These are phyloP conservation scores for Pisolithus albus DNA, from an alignment of 768 basidiomycete genomes.

Conservation along the genomic window DNA sequence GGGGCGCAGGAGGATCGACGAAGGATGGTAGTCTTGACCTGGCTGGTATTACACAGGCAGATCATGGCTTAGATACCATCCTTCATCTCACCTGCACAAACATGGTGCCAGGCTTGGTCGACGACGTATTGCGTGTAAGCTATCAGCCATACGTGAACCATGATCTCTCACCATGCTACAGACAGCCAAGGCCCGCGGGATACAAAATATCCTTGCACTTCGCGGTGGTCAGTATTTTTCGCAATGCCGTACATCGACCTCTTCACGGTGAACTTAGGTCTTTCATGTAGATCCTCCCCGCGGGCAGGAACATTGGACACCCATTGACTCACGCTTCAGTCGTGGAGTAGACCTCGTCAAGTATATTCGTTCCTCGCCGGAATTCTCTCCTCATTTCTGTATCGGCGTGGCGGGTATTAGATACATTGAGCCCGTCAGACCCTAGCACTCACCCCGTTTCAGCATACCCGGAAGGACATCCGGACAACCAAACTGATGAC, in stretches of 20 bases:
- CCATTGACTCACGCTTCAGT: slow-evolving; percentile 75
- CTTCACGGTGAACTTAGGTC: neutral
- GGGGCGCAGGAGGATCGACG: slow-evolving; percentile 96
- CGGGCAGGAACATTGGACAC: slow-evolving; percentile 90
- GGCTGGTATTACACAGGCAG: slow-evolving; percentile 66
- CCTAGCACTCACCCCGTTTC: neutral
- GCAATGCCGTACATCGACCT: neutral
- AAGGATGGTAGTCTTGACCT: slow-evolving; percentile 84
- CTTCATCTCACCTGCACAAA: slow-evolving; percentile 97
- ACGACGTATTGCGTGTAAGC: slow-evolving; percentile 74
- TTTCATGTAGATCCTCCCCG: slow-evolving; percentile 72
- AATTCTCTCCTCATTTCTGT: slow-evolving; percentile 82
- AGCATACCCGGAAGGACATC: slow-evolving; percentile 91
- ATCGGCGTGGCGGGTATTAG: slow-evolving; percentile 84
- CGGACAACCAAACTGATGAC: slow-evolving; percentile 52
- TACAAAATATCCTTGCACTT: slow-evolving; percentile 86
- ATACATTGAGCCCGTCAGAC: neutral
- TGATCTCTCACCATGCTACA: slow-evolving; percentile 21
- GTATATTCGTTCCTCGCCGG: slow-evolving; percentile 73
- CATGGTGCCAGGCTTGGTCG: slow-evolving; percentile 84
- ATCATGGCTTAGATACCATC: slow-evolving; percentile 77
- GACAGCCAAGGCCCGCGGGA: slow-evolving; percentile 75
- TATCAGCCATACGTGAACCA: neutral
- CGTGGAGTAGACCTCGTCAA: slow-evolving; percentile 86
- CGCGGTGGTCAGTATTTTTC: slow-evolving; percentile 62